Base-by-base conservation (phyloP, 2,329 filamentous ascomycete species). In the Bipolaris victoriae region DNA sequence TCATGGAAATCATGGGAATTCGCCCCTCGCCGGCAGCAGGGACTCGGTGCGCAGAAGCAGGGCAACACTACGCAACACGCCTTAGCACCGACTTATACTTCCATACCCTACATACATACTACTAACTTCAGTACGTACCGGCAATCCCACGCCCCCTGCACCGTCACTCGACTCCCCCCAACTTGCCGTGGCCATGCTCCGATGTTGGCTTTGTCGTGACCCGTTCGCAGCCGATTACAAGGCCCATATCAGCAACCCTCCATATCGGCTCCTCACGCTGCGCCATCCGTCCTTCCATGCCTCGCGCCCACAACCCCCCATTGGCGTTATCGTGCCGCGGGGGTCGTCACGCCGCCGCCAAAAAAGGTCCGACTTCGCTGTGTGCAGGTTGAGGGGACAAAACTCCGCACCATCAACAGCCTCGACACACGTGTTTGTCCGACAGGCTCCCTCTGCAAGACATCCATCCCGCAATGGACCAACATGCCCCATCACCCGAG, bases 261-360 rank as follows among this genome's bases (percentile, higher is more conserved):
- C 29, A 33, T 15, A 54, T 49, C 55, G 55, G 55, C 55, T 54
- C 51, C 33, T 49, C 52, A 50, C 49, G 41, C 35, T 49, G 24
- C 47, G 29, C 63, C 66, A 67, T 64, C 58, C 64, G 59, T 49
- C 65, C 59, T 64, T 61, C 69, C 72, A 72, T 70, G 64, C 65
- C 50, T 64, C 52, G 56, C 65, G 50, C 33, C 53, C 65, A 50
- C 62, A 67, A 58, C 61, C 62, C 15, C 39, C 63, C 37, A 73
- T 73, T 73, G 72, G 72, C 60, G 66, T 73, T 72, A 68, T 72
- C 69, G 57, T 37, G 58, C 63, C 50, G 69, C 67, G 70, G 67
- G 68, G 68, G 10, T 11, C 35, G 67, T 43, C 44, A 49, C 48
- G 40, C 48, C 58, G 46, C 56, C 57, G 58, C 57, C n/a, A 16